phyloP scores from a whole-genome alignment of 768 basidiomycete genomes.

The Exidia glandulosa region DNA sequence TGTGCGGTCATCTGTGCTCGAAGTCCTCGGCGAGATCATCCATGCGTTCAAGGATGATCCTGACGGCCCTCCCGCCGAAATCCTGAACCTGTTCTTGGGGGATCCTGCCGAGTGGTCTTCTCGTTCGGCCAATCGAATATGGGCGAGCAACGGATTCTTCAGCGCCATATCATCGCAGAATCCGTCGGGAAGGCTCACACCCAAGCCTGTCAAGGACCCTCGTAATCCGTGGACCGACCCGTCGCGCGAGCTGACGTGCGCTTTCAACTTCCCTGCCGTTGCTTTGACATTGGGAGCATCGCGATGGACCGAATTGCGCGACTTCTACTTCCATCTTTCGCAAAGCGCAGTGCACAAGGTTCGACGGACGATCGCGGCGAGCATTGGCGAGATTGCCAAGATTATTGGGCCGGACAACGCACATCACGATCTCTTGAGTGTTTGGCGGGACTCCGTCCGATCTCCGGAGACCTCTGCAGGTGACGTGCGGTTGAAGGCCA shows the following conservation, averaged over 20 bases:
- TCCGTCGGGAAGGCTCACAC: not conserved
- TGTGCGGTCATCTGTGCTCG: conserved; percentile 72
- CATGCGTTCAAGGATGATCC: conserved; percentile 63
- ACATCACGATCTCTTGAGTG: conserved; percentile 51
- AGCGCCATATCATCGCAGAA: not conserved
- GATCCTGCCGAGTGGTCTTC: conserved; percentile 27
- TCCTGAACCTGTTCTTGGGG: conserved; percentile 71
- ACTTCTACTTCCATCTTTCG: conserved; percentile 55
- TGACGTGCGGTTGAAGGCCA: conserved; percentile 59
- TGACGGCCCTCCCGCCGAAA: conserved; percentile 58
- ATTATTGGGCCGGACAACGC: conserved; percentile 69
- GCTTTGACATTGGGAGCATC: conserved; percentile 64
- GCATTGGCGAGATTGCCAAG: conserved; percentile 78
- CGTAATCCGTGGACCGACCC: conserved; percentile 43
- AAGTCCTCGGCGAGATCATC: conserved; percentile 82
- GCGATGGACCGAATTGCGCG: conserved; percentile 66
- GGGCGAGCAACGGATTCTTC: not conserved
- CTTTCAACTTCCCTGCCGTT: conserved; percentile 89
- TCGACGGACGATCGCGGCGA: conserved; percentile 72
- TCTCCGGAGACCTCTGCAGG: conserved; percentile 51
- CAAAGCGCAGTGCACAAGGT: conserved; percentile 52
- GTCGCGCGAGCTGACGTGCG: conserved; percentile 65
- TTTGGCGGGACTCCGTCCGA: conserved; percentile 55
- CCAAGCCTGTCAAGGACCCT: not conserved
- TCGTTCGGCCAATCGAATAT: not conserved